Conservation (phyloP, 306 rosid genomes). For the Cajanus cajan region DNA sequence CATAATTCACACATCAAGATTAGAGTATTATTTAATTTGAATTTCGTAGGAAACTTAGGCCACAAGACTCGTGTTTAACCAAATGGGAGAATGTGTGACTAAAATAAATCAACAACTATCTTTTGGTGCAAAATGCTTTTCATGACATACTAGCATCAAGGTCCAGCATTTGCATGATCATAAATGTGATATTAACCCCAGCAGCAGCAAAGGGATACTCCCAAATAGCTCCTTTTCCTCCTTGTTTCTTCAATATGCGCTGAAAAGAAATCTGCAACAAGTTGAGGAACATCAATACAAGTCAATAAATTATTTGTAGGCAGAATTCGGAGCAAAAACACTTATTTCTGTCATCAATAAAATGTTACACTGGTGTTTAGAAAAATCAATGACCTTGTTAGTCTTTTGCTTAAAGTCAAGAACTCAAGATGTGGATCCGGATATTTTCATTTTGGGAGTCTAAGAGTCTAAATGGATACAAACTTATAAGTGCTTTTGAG, state of each 20-base stretch:
- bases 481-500: no score
- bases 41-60: neutral
- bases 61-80: conserved; percentile 6
- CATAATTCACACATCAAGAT: neutral
- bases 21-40: neutral
- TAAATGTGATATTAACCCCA: conserved; percentile 85
- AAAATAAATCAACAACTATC: neutral
- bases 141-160: conserved; percentile 65
- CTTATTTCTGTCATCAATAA: neutral
- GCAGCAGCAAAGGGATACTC: conserved; percentile 91
- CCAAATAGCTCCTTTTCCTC: conserved; percentile 71
- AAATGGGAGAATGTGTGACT: conserved; percentile 13
- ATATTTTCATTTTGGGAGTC: neutral
- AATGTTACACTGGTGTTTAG: neutral
- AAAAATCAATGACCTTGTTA: neutral
- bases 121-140: neutral
- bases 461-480: no score
- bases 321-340: neutral
- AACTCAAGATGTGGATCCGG: neutral
- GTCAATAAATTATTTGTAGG: neutral
- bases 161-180: conserved; percentile 91
- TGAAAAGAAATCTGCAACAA: conserved; percentile 65
- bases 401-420: neutral
- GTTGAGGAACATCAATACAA: neutral
- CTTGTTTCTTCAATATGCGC: conserved; percentile 64